Evolutionary conservation across 2,329 filamentous ascomycete species (phyloP).

Genomic region (Aureobasidium namibiae): DNA sequence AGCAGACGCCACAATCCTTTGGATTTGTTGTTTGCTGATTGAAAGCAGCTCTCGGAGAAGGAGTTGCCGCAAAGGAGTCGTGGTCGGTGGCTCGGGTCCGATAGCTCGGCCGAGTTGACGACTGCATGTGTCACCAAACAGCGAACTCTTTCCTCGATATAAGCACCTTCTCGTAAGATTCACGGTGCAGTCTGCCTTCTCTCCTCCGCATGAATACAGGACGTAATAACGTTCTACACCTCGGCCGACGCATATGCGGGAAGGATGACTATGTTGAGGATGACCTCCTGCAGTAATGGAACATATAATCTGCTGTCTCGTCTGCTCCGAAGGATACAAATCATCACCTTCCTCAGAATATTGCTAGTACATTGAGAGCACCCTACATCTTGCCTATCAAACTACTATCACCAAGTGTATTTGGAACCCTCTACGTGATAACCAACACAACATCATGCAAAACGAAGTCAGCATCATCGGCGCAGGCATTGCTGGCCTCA

Average conservation of each 20-base stretch:
- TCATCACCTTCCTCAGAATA: background rate
- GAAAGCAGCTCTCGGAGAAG: background rate
- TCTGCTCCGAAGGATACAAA: background rate
- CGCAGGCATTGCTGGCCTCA: constrained; percentile 43
- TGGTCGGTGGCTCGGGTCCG: background rate
- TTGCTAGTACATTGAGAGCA: background rate
- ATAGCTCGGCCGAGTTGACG: background rate
- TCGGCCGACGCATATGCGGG: background rate
- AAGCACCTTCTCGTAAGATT: no score
- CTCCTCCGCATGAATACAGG: no score
- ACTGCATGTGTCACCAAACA: background rate
- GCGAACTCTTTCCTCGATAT: background rate
- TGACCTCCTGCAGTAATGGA: background rate
- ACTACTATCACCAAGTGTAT: background rate
- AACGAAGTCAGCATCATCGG: constrained; percentile 36
- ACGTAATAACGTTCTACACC: no score
- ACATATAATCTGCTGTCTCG: background rate
- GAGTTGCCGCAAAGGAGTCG: no score
- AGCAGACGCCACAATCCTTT: background rate
- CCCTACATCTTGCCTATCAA: background rate
- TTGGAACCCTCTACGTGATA: background rate
- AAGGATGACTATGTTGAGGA: background rate
- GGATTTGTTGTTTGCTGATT: background rate
- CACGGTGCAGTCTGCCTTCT: no score
- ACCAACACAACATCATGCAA: background rate